phyloP scores from a whole-genome alignment of 495 filamentous ascomycete species.

The Sporormia fimetaria region DNA sequence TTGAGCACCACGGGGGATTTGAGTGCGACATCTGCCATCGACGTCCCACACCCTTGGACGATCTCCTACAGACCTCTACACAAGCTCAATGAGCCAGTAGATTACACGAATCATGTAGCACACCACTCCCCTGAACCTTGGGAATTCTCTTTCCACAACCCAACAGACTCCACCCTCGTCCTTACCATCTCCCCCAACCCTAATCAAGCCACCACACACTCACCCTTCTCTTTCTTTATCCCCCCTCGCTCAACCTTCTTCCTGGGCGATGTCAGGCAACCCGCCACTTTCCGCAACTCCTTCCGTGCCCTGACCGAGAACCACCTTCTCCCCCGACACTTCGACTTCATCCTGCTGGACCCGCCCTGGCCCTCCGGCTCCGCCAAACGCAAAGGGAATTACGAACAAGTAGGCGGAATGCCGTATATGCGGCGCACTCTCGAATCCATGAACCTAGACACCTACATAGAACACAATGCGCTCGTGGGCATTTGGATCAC shows the following conservation, averaged over 20 bases:
- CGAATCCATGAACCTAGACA: conserved; percentile 41
- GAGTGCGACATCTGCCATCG: conserved; percentile 2
- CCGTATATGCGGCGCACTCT: conserved; percentile 37
- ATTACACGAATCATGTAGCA: not conserved
- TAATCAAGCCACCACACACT: conserved; percentile 19
- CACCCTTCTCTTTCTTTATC: conserved; percentile 33
- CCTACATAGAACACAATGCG: conserved; percentile 43
- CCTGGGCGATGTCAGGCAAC: conserved; percentile 29
- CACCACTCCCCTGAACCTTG: conserved; percentile 12
- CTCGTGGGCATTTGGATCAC: conserved; percentile 80
- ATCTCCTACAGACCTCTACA: conserved; percentile 14
- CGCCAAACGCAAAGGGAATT: conserved; percentile 52
- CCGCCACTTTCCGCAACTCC: conserved; percentile 24
- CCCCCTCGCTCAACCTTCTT: conserved; percentile 45
- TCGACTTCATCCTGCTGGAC: conserved; percentile 76
- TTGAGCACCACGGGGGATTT: not conserved
- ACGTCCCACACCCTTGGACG: conserved; percentile 4
- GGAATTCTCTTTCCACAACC: conserved; percentile 24
- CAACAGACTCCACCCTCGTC: conserved; percentile 9
- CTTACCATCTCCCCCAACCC: conserved; percentile 8
- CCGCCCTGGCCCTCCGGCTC: conserved; percentile 94
- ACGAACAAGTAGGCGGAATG: conserved; percentile 42
- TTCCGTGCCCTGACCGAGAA: conserved; percentile 24
- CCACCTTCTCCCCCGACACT: conserved; percentile 34
- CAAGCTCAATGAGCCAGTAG: not conserved